phyloP scores from a whole-genome alignment of 192 early-diverging fungal species.

The Coemansia sp. region DNA sequence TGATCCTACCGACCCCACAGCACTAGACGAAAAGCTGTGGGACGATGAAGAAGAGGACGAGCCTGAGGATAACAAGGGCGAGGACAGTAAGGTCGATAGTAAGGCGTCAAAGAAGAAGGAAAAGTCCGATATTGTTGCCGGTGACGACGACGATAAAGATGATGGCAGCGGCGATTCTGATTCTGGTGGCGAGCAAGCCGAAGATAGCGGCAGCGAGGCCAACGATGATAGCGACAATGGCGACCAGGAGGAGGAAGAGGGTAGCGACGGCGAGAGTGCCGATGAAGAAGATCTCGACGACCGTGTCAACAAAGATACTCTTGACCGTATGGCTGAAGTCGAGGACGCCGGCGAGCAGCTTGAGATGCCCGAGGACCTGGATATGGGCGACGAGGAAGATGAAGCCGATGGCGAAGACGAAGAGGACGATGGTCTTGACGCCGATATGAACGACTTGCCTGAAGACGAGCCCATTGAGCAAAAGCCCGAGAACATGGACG shows the following conservation, averaged over 20 bases:
- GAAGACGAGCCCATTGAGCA: conserved; percentile 57
- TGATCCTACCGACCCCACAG: conserved; percentile 80
- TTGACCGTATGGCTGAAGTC: conserved; percentile 54
- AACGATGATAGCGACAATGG: conserved; percentile 28
- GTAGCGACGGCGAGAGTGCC: conserved; percentile 56
- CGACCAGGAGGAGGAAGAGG: conserved; percentile 36
- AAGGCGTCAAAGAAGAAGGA: conserved; percentile 46
- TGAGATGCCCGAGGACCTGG: conserved; percentile 59
- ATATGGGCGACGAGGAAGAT: conserved; percentile 57
- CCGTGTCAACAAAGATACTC: conserved; percentile 51
- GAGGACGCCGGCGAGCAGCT: conserved; percentile 59
- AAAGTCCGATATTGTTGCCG: conserved; percentile 51
- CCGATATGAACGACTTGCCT: conserved; percentile 51
- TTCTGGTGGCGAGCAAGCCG: conserved; percentile 10
- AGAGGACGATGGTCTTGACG: conserved; percentile 49
- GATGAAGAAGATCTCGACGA: conserved; percentile 55
- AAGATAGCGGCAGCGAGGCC: conserved; percentile 29
- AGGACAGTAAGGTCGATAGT: conserved; percentile 55
- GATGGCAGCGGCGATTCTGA: conserved; percentile 34
- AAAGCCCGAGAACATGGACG: conserved; percentile 42
- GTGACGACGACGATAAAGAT: conserved; percentile 45
- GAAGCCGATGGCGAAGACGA: conserved; percentile 29
- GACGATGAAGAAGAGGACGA: conserved; percentile 67
- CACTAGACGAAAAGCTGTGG: conserved; percentile 98
- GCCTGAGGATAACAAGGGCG: conserved; percentile 50